Percentiles rank a stretch among this genome's conserved stretches.
Conservation (phyloP, 208 protist genomes). For the Naegleria gruberi region DNA sequence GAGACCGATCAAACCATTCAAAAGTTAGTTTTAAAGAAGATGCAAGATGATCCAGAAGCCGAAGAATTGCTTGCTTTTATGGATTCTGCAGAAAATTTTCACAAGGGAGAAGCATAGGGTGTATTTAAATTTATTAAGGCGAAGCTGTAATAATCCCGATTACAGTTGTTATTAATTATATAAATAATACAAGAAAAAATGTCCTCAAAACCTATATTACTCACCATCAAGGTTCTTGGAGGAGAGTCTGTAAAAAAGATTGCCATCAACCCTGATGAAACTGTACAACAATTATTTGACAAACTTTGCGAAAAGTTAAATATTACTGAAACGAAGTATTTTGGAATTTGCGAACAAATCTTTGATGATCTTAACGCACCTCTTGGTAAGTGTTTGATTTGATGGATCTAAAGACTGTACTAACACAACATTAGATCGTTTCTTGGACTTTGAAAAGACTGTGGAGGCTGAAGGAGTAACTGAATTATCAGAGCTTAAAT, state of each 20-base stretch:
- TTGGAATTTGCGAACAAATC: constrained; percentile 17
- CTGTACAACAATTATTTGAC: neutral
- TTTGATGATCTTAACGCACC: neutral
- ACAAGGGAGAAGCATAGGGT: too few species aligned
- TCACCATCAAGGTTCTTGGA: neutral
- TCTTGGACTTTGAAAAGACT: neutral
- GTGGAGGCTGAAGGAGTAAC: neutral
- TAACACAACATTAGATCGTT: neutral
- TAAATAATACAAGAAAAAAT: too few species aligned
- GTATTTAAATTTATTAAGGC: too few species aligned
- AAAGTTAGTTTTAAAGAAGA: too few species aligned
- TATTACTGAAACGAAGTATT: neutral
- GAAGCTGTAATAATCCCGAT: too few species aligned
- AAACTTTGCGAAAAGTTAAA: neutral
- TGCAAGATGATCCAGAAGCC: too few species aligned
- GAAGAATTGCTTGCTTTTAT: too few species aligned
- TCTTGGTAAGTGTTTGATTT: neutral
- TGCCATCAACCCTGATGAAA: neutral
- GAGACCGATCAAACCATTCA: too few species aligned
- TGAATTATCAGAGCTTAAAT: neutral
- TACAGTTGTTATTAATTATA: too few species aligned
- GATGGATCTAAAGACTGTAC: neutral
- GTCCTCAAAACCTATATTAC: neutral
- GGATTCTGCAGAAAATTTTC: too few species aligned
- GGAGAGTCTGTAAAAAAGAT: neutral